These are phyloP conservation scores for Fusarium torreyae DNA, from an alignment of 2,329 filamentous ascomycete genomes.

Conservation along the genomic window DNA sequence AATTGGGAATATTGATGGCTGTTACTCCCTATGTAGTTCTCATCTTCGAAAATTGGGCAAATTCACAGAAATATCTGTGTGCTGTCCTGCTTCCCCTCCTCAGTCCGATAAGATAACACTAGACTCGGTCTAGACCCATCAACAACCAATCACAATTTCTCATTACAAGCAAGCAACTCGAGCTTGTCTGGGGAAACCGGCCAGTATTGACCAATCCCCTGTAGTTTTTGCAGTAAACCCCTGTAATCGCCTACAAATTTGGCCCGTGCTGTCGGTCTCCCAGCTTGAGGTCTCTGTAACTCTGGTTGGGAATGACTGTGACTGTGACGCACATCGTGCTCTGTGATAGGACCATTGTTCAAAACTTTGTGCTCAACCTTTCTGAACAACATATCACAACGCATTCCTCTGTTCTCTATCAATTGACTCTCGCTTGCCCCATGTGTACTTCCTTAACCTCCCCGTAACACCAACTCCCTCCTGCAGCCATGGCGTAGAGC, in stretches of 20 bases:
- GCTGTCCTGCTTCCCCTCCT: constrained; percentile 10
- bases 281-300: constrained; percentile 5
- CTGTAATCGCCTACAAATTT: constrained; percentile 2
- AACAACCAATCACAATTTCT: constrained; percentile 21
- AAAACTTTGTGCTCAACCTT: constrained; percentile 21
- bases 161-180: constrained; percentile 1
- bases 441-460: neutral
- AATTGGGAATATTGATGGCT: neutral
- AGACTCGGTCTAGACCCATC: neutral
- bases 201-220: constrained; percentile 7
- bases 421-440: neutral
- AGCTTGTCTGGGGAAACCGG: constrained; percentile 14
- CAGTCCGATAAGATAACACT: constrained; percentile 29
- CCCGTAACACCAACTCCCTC: neutral
- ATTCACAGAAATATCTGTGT: constrained; percentile 30
- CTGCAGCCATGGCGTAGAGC: constrained; percentile 49
- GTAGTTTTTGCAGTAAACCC: neutral
- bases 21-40: neutral
- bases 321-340: constrained; percentile 14
- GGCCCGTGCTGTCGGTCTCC: neutral
- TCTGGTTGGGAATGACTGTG: constrained; percentile 5
- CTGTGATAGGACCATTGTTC: constrained; percentile 15
- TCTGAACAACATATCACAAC: constrained; percentile 7
- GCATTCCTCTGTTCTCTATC: constrained; percentile 10
- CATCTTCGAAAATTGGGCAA: constrained; percentile 13